Base-by-base conservation (phyloP, 2,329 filamentous ascomycete species). In the Dactylellina parvicollis region DNA sequence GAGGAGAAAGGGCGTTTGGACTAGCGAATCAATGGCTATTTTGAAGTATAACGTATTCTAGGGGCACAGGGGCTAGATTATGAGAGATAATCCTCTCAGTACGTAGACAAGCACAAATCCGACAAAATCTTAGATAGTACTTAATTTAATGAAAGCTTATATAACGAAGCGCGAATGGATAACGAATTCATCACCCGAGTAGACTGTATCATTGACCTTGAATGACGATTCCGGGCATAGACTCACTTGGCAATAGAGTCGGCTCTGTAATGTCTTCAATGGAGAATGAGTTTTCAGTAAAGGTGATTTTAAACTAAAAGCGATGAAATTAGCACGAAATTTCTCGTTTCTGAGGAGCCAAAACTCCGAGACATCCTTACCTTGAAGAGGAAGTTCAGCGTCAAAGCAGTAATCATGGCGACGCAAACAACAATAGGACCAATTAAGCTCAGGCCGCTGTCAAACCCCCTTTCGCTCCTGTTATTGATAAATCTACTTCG, bases 391-490 rank as follows among this genome's bases (percentile, higher is more conserved):
- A 98, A 96, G 80, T 99, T 99, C 77, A 96, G 80, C 71, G 92
- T 84, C 79, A 99, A 81, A 4, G 93, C 92, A 54, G 89, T 79
- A 75, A 91, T 89, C 79, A 99, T 80, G 2, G 92, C 91, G 36
- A 90, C 81, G 78, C 91, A 95, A 44, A 98, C 89, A 7, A 96
- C 85, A 62, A 97, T 82, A 0, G 95, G 95, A 0, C 95, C 95
- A 71, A 92, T 81, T 22, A 72, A 54, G 24, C 36, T 65, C 78
- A 94, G 83, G 1, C 26, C 38, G 77, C 92, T 95, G 80, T 99
- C 94, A 81, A 99, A 96, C 78, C 98, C 93, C 80, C 90, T 94
- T 8, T 92, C 92, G 78, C 92, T 96, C 75, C 95, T 85, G 80
- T 92, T 87, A 38, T 90, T 81, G 79, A 99, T 99, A 85, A 98